Evolutionary conservation across 768 basidiomycete genomes (phyloP).

Genomic region (Hortiboletus flavorubellus): DNA sequence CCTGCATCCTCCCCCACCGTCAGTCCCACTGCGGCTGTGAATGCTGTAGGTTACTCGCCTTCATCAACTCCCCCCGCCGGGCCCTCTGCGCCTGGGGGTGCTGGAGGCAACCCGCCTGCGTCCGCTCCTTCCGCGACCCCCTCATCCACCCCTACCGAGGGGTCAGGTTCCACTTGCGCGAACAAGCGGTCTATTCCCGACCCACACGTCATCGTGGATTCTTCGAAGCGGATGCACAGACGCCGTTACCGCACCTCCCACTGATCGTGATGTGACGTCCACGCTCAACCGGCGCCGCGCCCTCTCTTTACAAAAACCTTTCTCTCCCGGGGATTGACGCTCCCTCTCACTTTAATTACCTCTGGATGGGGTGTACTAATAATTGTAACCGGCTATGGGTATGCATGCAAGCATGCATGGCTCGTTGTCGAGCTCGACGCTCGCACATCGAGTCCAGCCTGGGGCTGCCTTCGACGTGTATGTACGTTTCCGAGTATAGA

Average conservation of each 20-base stretch:
- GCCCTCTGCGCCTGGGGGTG: not conserved
- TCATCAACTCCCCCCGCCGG: not conserved
- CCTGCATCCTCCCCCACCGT: not conserved
- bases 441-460: not conserved
- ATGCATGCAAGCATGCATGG: not conserved
- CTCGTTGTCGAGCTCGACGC: slow-evolving; percentile 4
- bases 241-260: slow-evolving; percentile 12
- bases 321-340: not conserved
- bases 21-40: not conserved
- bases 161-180: slow-evolving; percentile 9
- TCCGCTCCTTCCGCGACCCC: not conserved
- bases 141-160: not conserved
- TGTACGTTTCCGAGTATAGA: not conserved
- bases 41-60: not conserved
- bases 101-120: not conserved
- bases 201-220: not conserved
- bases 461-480: not conserved
- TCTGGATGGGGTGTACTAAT: slow-evolving; percentile 7
- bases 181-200: slow-evolving; percentile 10
- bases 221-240: slow-evolving; percentile 14
- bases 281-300: no score
- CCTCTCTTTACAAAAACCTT: no score
- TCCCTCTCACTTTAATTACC: not conserved
- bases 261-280: not conserved
- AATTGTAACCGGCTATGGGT: not conserved